These are phyloP conservation scores for Aspergillus indologenus DNA, from an alignment of 495 filamentous ascomycete species.

Conservation along the genomic window DNA sequence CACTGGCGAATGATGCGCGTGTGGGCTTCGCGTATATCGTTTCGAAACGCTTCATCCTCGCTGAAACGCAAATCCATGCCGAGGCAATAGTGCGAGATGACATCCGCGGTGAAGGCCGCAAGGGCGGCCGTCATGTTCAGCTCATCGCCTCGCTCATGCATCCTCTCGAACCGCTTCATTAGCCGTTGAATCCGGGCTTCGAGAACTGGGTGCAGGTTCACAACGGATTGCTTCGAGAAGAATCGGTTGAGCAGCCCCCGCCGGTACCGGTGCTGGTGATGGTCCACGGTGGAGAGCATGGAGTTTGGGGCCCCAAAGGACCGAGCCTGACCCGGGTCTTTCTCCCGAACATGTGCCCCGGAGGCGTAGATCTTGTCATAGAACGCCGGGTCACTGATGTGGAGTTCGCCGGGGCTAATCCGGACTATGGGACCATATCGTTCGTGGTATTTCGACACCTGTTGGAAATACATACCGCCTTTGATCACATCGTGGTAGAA, in stretches of 20 bases:
- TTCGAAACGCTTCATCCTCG: conserved; percentile 2
- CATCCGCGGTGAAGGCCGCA: conserved; percentile 36
- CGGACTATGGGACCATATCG: conserved; percentile 53
- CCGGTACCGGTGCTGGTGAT: conserved; percentile 25
- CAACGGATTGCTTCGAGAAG: conserved; percentile 23
- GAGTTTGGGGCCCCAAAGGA: conserved; percentile 16
- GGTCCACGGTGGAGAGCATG: conserved; percentile 17
- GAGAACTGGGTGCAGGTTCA: neutral
- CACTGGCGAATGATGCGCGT: neutral
- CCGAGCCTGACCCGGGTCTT: conserved; percentile 12
- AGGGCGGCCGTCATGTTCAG: conserved; percentile 37
- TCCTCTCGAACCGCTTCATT: conserved; percentile 31
- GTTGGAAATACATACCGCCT: conserved; percentile 33
- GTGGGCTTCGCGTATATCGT: neutral
- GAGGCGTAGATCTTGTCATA: conserved; percentile 35
- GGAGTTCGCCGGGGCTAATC: conserved; percentile 50
- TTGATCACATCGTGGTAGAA: conserved; percentile 45
- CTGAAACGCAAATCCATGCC: conserved; percentile 33
- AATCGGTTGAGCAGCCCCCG: conserved; percentile 23
- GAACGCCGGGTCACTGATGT: conserved; percentile 34
- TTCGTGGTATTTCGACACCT: conserved; percentile 42
- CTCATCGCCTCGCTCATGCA: conserved; percentile 16
- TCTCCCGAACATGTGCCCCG: conserved; percentile 21
- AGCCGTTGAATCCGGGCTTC: neutral
- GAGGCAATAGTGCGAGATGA: conserved; percentile 43